Percentiles rank a stretch among this genome's conserved stretches.
These are phyloP conservation scores for Penicillium manginii DNA, from an alignment of 495 filamentous ascomycete genomes.

Conservation along the genomic window DNA sequence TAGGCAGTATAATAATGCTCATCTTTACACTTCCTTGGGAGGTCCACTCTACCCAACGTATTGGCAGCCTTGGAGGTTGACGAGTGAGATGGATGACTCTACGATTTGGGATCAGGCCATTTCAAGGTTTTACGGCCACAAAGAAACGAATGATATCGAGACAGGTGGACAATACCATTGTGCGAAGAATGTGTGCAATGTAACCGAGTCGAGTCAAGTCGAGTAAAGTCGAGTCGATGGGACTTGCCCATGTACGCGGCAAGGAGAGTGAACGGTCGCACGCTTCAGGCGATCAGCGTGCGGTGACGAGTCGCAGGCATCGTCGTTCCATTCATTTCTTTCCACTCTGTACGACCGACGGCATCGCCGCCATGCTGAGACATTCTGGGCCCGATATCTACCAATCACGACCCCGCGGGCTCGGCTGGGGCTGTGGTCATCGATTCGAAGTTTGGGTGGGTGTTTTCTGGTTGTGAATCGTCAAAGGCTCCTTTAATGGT, in stretches of 20 bases:
- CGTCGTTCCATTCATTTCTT: neutral
- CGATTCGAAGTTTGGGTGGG: neutral
- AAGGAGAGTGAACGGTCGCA: constrained; percentile 21
- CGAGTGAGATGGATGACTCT: neutral
- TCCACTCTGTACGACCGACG: constrained; percentile 6
- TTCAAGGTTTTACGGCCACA: constrained; percentile 1
- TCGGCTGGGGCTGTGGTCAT: constrained; percentile 10
- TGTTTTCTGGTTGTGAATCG: neutral
- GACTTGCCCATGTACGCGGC: constrained; percentile 12
- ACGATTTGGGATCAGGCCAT: neutral
- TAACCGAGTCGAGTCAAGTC: constrained; percentile 6
- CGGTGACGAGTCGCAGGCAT: constrained; percentile 2
- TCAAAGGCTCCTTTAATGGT: neutral
- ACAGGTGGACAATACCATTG: constrained; percentile 7
- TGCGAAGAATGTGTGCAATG: constrained; percentile 19
- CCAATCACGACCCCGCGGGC: constrained; percentile 7
- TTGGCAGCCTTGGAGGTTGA: too few relatives aligned
- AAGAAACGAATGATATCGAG: constrained; percentile 6
- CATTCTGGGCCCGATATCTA: constrained; percentile 4
- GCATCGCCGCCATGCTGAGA: constrained; percentile 10
- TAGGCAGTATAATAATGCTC: too few relatives aligned
- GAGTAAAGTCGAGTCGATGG: neutral
- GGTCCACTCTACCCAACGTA: too few relatives aligned
- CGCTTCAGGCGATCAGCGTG: constrained; percentile 2
- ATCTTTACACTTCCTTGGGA: too few relatives aligned